A percentile compares a stretch with the other conserved stretches of the same genome.
Conservation (phyloP, 371 early-diverging fungal genomes). For the Circinella minor region DNA sequence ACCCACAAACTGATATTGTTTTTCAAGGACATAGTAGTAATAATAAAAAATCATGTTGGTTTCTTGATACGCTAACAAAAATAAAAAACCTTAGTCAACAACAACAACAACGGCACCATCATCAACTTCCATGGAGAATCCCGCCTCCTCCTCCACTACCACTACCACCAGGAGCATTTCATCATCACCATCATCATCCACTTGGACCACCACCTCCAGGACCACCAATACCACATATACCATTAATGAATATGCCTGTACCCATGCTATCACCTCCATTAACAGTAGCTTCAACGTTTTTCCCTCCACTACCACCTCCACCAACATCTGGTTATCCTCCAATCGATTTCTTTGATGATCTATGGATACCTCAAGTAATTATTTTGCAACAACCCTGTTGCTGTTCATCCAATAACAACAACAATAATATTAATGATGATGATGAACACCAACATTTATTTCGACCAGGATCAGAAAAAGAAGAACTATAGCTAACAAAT, state of each 20-base stretch:
- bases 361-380: background rate
- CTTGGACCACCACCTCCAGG: background rate
- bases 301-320: background rate
- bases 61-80: background rate
- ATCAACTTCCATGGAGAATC: background rate
- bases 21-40: background rate
- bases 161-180: background rate
- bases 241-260: background rate
- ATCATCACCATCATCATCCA: background rate
- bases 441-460: background rate
- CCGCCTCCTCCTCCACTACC: slow-evolving; percentile 5
- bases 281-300: background rate
- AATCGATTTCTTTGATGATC: background rate
- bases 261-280: background rate
- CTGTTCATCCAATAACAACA: background rate
- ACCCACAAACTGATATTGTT: background rate
- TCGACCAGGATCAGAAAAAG: background rate
- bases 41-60: slow-evolving; percentile 5
- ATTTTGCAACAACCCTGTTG: background rate
- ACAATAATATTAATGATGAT: background rate
- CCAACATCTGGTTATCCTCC: background rate
- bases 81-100: background rate
- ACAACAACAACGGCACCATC: background rate
- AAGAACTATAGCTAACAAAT: background rate
- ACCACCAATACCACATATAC: background rate